Evolutionary conservation across 495 filamentous ascomycete species (phyloP).

Genomic region (Neurospora sp.): DNA sequence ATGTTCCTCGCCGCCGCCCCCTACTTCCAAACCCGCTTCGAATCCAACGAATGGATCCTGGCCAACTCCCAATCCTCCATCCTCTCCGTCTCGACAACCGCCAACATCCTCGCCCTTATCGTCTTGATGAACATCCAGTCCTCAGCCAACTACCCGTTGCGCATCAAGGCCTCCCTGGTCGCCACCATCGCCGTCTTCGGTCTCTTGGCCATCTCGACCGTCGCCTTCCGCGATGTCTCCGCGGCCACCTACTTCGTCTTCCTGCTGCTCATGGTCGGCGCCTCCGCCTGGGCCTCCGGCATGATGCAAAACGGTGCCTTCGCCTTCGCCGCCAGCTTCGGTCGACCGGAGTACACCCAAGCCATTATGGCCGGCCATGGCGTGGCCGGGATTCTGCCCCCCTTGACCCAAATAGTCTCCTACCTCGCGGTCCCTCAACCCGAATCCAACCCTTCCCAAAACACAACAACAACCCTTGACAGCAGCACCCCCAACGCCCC

Average conservation of each 20-base stretch:
- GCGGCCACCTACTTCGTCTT: constrained; percentile 65
- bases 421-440: constrained; percentile 56
- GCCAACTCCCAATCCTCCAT: constrained; percentile 81
- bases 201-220: constrained; percentile 70
- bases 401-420: constrained; percentile 73
- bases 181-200: constrained; percentile 64
- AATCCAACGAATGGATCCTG: constrained; percentile 55
- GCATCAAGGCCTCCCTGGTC: constrained; percentile 62
- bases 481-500: background rate
- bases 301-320: constrained; percentile 92
- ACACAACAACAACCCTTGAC: constrained; percentile 1
- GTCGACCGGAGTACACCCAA: constrained; percentile 77
- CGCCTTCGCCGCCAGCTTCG: constrained; percentile 80
- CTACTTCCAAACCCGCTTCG: constrained; percentile 83
- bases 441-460: constrained; percentile 4
- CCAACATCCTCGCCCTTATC: constrained; percentile 63
- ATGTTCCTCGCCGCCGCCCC: constrained; percentile 95
- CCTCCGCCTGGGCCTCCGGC: constrained; percentile 65
- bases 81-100: constrained; percentile 71
- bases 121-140: constrained; percentile 70
- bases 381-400: constrained; percentile 83
- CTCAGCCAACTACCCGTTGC: constrained; percentile 71
- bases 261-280: constrained; percentile 72
- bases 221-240: constrained; percentile 48
- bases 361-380: constrained; percentile 95